These are phyloP conservation scores for Aspergillus sergii DNA, from an alignment of 2,329 filamentous ascomycete genomes.

Conservation along the genomic window DNA sequence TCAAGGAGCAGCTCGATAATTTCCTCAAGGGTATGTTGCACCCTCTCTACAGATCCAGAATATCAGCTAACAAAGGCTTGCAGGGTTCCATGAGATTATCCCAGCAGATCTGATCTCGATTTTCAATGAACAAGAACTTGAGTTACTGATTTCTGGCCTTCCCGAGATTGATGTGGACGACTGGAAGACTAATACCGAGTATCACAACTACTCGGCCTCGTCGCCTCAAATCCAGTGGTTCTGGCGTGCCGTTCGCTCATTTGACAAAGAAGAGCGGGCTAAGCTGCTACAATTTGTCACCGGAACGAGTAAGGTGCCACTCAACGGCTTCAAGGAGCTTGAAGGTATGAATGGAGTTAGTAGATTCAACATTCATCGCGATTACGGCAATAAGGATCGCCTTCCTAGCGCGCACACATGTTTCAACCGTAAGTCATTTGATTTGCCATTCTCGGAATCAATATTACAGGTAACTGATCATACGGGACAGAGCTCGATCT, in stretches of 20 bases:
- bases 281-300: conserved; percentile 98
- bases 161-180: conserved; percentile 98
- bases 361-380: conserved; percentile 97
- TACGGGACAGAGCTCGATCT: conserved; percentile 80
- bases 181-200: conserved; percentile 99
- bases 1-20: conserved; percentile 89
- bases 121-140: conserved; percentile 97
- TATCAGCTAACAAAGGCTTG: neutral
- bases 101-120: conserved; percentile 92
- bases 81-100: conserved; percentile 97
- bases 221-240: conserved; percentile 99
- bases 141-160: conserved; percentile 92
- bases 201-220: conserved; percentile 93
- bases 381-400: conserved; percentile 94
- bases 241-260: conserved; percentile 95
- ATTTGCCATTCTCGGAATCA: neutral
- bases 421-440: conserved; percentile 85
- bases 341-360: conserved; percentile 99
- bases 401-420: conserved; percentile 96
- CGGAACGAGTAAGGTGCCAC: conserved; percentile 94
- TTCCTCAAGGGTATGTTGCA: conserved; percentile 74
- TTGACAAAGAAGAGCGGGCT: conserved; percentile 97
- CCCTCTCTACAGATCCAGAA: neutral
- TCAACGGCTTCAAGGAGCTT: conserved; percentile 98
- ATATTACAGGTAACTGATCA: conserved; percentile 37